These are phyloP conservation scores for Davidsoniella neocaledoniae DNA, from an alignment of 2,329 filamentous ascomycete species.

Conservation along the genomic window DNA sequence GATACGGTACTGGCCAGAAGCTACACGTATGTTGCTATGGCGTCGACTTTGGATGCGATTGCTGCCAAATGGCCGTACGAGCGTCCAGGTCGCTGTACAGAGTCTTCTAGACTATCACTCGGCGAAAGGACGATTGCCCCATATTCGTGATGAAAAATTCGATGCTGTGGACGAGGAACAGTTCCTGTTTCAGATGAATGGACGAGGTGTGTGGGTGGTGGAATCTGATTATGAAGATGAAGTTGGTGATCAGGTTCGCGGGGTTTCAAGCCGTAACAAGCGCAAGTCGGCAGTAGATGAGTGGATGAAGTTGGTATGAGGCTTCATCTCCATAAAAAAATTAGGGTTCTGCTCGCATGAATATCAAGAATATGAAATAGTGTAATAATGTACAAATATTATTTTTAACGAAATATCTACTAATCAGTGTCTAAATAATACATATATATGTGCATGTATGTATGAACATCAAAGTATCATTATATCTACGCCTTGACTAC, in stretches of 20 bases:
- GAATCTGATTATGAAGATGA: conserved; percentile 5
- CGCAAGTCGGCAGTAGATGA: too few relatives aligned
- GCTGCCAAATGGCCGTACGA: conserved; percentile 2
- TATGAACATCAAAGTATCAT: neutral
- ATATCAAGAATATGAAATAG: neutral
- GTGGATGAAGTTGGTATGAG: too few relatives aligned
- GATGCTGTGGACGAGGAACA: conserved; percentile 5
- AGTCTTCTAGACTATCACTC: conserved; percentile 9
- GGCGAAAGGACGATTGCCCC: conserved; percentile 7
- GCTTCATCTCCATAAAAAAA: neutral
- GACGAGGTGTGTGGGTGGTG: conserved; percentile 5
- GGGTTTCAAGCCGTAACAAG: neutral
- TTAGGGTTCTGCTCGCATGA: neutral
- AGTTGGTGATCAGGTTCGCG: neutral
- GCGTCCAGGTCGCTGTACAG: conserved; percentile 5
- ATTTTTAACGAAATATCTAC: too few relatives aligned
- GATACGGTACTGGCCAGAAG: conserved; percentile 3
- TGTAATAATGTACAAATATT: neutral
- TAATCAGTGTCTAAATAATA: neutral
- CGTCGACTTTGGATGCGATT: conserved; percentile 6
- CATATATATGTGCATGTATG: neutral
- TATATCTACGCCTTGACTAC: neutral
- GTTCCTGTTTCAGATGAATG: conserved; percentile 8
- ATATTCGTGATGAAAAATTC: conserved; percentile 6
- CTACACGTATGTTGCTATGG: conserved; percentile 9